Conservation (phyloP, 2,329 filamentous ascomycete species). For the Alternaria metachromatica region DNA sequence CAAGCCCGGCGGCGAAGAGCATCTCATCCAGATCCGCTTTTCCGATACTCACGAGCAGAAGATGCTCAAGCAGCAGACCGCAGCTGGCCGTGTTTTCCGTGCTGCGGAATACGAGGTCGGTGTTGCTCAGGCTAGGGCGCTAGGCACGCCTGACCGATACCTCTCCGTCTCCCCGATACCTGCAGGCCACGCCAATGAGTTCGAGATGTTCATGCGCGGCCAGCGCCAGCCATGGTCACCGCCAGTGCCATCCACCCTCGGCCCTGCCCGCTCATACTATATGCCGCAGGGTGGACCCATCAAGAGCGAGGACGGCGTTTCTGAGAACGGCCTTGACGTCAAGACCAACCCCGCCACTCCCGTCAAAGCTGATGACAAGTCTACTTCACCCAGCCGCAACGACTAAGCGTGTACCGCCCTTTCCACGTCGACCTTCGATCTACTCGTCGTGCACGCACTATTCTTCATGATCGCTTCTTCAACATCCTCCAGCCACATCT, state of each 20-base stretch:
- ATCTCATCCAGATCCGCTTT: slow-evolving; percentile 90
- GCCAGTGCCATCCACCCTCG: slow-evolving; percentile 43
- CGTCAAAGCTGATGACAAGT: slow-evolving; percentile 36
- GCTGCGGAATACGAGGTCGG: slow-evolving; percentile 81
- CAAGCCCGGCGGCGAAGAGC: slow-evolving; percentile 71
- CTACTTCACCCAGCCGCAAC: slow-evolving; percentile 36
- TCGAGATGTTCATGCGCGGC: slow-evolving; percentile 47
- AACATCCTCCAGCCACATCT: slow-evolving; percentile 32
- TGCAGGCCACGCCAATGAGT: slow-evolving; percentile 45
- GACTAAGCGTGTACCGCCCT: slow-evolving; percentile 27
- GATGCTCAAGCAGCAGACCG: slow-evolving; percentile 93
- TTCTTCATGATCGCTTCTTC: slow-evolving; percentile 41
- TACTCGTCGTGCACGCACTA: slow-evolving; percentile 32
- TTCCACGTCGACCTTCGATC: slow-evolving; percentile 11
- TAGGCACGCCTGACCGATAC: slow-evolving; percentile 43
- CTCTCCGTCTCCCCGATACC: slow-evolving; percentile 43
- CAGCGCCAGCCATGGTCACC: slow-evolving; percentile 47
- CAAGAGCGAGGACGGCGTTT: slow-evolving; percentile 38
- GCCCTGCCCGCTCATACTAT: slow-evolving; percentile 40
- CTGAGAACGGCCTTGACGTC: slow-evolving; percentile 38
- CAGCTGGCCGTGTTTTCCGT: slow-evolving; percentile 92
- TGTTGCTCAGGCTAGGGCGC: slow-evolving; percentile 48
- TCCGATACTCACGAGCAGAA: slow-evolving; percentile 97
- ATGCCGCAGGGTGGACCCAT: slow-evolving; percentile 32
- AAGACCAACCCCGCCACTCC: slow-evolving; percentile 46